Evolutionary conservation across 441 rosid species (phyloP).

Genomic region (Cnidoscolus chayamansa): DNA sequence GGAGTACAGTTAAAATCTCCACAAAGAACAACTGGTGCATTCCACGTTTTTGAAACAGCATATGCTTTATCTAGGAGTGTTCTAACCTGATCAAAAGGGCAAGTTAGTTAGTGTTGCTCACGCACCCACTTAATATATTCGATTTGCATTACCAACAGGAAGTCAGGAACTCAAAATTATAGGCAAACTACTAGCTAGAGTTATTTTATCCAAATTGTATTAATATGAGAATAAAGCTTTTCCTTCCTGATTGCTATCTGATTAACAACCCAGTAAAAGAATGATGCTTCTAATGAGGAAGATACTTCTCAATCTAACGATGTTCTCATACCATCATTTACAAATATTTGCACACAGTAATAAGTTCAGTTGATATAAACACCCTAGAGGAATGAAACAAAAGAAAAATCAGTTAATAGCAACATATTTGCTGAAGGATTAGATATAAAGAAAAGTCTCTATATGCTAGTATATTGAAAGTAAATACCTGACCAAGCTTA

Average conservation of each 20-base stretch:
- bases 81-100: slow-evolving; percentile 56
- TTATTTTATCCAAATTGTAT: neutral
- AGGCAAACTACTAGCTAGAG: neutral
- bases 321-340: neutral
- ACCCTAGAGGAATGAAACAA: neutral
- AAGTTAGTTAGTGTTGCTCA: slow-evolving; percentile 15
- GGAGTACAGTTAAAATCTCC: slow-evolving; percentile 97
- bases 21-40: slow-evolving; percentile 90
- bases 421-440: neutral
- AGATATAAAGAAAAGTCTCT: neutral
- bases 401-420: neutral
- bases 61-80: slow-evolving; percentile 69
- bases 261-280: neutral
- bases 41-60: slow-evolving; percentile 74
- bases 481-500: slow-evolving; percentile 87
- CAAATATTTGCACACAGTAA: neutral
- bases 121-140: slow-evolving; percentile 1
- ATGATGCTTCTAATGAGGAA: neutral
- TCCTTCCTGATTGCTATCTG: neutral
- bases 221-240: neutral
- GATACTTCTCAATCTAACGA: slow-evolving; percentile 9
- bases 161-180: slow-evolving; percentile 1
- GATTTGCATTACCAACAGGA: neutral
- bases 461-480: slow-evolving; percentile 13
- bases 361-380: neutral